Evolutionary conservation across 768 basidiomycete genomes (phyloP).

Genomic region (Agrocybe pediades): DNA sequence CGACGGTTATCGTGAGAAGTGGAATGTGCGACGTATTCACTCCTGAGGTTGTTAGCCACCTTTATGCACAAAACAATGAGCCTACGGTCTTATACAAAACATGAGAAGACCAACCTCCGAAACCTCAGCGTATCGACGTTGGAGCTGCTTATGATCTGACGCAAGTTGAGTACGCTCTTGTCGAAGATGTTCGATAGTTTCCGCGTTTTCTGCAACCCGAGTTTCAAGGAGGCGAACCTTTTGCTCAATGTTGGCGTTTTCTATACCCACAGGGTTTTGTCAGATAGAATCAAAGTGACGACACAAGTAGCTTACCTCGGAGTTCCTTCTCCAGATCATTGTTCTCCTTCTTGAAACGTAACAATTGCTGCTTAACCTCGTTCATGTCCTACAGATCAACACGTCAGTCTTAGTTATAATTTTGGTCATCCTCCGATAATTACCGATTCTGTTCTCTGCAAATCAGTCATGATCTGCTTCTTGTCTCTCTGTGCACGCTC

Average conservation of each 20-base stretch:
- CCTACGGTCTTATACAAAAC: background rate
- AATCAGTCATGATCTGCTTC: constrained; percentile 58
- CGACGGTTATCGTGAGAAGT: constrained; percentile 71
- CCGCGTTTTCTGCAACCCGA: constrained; percentile 68
- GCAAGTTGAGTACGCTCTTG: constrained; percentile 74
- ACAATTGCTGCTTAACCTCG: constrained; percentile 69
- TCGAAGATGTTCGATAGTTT: constrained; percentile 73
- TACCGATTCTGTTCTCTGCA: constrained; percentile 74
- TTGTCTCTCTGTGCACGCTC: constrained; percentile 63
- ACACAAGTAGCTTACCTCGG: constrained; percentile 39
- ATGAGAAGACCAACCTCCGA: constrained; percentile 56
- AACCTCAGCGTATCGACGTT: constrained; percentile 63
- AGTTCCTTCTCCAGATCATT: constrained; percentile 73
- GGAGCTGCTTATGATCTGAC: constrained; percentile 72
- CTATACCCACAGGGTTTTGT: constrained; percentile 31
- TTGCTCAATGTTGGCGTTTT: constrained; percentile 69
- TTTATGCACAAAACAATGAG: constrained; percentile 27
- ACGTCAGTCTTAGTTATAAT: background rate
- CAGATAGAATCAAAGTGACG: background rate
- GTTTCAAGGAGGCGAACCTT: constrained; percentile 69
- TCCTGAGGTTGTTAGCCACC: constrained; percentile 53
- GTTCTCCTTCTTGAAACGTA: constrained; percentile 72
- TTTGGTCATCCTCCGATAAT: constrained; percentile 2
- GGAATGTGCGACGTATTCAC: constrained; percentile 61
- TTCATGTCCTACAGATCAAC: constrained; percentile 68